phyloP scores from a whole-genome alignment of 2,329 filamentous ascomycete genomes.

The Beauveria sp. region DNA sequence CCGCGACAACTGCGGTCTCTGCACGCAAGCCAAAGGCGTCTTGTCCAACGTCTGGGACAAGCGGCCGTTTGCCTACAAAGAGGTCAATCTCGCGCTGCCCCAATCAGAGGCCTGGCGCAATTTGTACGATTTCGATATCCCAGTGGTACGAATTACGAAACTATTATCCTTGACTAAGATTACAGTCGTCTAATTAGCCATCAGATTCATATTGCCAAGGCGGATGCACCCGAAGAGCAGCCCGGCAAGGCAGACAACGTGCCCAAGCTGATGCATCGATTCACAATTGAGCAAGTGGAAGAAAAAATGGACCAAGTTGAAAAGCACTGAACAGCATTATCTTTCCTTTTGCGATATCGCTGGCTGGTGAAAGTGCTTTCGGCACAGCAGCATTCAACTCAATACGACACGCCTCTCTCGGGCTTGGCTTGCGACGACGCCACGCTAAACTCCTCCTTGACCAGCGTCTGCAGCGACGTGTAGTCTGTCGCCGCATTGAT shows the following conservation, averaged over 20 bases:
- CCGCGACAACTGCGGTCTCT: constrained; percentile 63
- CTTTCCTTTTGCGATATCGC: neutral
- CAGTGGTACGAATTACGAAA: constrained; percentile 50
- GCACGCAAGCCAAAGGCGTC: constrained; percentile 58
- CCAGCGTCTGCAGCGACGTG: constrained; percentile 36
- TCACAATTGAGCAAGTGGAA: constrained; percentile 58
- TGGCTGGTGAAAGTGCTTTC: neutral
- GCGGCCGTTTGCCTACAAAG: constrained; percentile 59
- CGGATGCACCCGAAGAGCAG: constrained; percentile 39
- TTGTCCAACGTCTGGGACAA: constrained; percentile 60
- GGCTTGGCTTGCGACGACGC: constrained; percentile 26
- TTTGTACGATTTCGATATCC: constrained; percentile 74
- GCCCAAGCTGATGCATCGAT: constrained; percentile 70
- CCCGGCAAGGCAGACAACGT: constrained; percentile 50
- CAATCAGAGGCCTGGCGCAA: constrained; percentile 59
- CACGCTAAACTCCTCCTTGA: constrained; percentile 38
- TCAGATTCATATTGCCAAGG: constrained; percentile 58
- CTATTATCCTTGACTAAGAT: neutral
- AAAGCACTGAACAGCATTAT: constrained; percentile 1
- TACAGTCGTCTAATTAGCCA: neutral
- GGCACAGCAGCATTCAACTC: constrained; percentile 1
- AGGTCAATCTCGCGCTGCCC: constrained; percentile 60
- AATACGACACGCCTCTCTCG: constrained; percentile 35
- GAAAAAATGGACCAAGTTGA: constrained; percentile 59
- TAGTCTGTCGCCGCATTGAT: constrained; percentile 51